A percentile compares a stretch with the other conserved stretches of the same genome.
phyloP scores from a whole-genome alignment of 2,329 filamentous ascomycete genomes.

The Phaeosphaeriaceae sp. region DNA sequence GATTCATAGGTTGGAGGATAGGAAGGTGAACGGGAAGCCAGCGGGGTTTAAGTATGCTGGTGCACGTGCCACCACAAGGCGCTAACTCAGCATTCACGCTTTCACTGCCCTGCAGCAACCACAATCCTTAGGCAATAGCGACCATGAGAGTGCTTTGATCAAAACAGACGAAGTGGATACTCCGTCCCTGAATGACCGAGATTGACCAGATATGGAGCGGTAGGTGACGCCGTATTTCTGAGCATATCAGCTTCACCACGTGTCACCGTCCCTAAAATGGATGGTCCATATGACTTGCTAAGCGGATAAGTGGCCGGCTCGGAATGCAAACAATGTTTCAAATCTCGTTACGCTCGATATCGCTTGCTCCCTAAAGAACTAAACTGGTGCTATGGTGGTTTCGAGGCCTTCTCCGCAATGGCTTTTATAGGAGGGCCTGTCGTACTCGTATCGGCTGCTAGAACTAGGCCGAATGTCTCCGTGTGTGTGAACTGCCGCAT shows the following conservation, averaged over 20 bases:
- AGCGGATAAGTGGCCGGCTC: constrained; percentile 29
- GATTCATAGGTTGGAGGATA: constrained; percentile 45
- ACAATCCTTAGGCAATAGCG: constrained; percentile 28
- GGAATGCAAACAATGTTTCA: constrained; percentile 43
- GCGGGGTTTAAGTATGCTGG: constrained; percentile 22
- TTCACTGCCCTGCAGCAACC: constrained; percentile 28
- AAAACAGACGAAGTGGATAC: constrained; percentile 12
- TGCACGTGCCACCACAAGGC: constrained; percentile 6
- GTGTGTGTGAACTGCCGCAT: too few species aligned
- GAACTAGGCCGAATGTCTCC: too few species aligned
- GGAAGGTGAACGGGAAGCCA: constrained; percentile 38
- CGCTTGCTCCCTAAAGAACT: constrained; percentile 10
- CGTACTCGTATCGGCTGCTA: too few species aligned
- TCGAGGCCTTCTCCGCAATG: background rate
- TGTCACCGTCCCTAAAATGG: constrained; percentile 35
- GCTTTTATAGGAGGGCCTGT: background rate
- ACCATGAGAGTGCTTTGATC: constrained; percentile 15
- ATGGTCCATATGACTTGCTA: constrained; percentile 36
- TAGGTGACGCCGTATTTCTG: constrained; percentile 10
- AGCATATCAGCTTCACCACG: constrained; percentile 37
- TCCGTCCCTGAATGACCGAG: background rate
- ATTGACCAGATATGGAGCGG: constrained; percentile 7
- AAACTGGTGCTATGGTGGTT: background rate
- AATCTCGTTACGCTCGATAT: constrained; percentile 15
- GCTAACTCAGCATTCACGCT: constrained; percentile 22